Conservation (phyloP, 192 early-diverging fungal species). For the Umbelopsis vinacea region DNA sequence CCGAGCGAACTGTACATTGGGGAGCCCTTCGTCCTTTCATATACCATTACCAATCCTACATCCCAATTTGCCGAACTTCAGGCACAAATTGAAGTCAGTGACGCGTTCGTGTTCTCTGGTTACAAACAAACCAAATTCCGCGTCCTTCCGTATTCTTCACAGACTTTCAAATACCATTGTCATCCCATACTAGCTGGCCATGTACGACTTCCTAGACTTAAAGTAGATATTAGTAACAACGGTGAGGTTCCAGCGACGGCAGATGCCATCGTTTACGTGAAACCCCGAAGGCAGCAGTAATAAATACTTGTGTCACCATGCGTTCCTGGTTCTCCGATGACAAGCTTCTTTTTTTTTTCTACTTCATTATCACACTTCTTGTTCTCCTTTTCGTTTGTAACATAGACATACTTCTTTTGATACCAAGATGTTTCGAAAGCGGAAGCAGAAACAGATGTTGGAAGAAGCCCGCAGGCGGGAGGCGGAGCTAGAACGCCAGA, state of each 20-base stretch:
- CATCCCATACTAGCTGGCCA: conserved; percentile 66
- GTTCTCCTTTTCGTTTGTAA: not conserved
- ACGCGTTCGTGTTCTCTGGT: conserved; percentile 79
- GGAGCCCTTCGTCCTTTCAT: conserved; percentile 62
- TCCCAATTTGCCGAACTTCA: conserved; percentile 54
- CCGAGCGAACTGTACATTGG: conserved; percentile 58
- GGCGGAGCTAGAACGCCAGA: conserved; percentile 18
- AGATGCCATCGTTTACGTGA: conserved; percentile 16
- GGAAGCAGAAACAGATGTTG: conserved; percentile 14
- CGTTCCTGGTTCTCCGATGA: conserved; percentile 9
- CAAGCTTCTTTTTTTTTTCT: conserved; percentile 12
- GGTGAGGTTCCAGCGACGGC: conserved; percentile 2
- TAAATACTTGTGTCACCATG: conserved; percentile 23
- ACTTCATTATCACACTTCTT: not conserved
- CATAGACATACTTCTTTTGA: not conserved
- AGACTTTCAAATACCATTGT: conserved; percentile 58
- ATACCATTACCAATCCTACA: conserved; percentile 67
- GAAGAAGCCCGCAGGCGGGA: conserved; percentile 8
- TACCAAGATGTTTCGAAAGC: conserved; percentile 2
- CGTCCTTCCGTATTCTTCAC: conserved; percentile 60
- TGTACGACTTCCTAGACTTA: conserved; percentile 57
- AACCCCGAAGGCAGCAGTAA: conserved; percentile 18
- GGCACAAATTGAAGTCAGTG: conserved; percentile 64
- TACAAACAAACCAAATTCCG: conserved; percentile 62
- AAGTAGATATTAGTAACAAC: conserved; percentile 29